A percentile compares a stretch with the other conserved stretches of the same genome.
These are phyloP conservation scores for Annona squamosa DNA, from an alignment of 164 flowering plant genomes.

Conservation along the genomic window DNA sequence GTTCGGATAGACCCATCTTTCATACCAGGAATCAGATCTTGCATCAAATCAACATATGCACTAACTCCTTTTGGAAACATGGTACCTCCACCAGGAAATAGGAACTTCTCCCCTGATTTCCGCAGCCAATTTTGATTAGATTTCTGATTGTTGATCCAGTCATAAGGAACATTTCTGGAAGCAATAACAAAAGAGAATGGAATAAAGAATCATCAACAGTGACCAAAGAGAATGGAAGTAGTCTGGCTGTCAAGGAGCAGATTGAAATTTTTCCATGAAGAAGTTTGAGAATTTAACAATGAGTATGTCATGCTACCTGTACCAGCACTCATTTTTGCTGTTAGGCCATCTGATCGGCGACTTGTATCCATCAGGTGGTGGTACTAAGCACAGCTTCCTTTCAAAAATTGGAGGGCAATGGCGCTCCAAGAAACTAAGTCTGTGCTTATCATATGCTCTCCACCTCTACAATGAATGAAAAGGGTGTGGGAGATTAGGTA, in stretches of 20 bases:
- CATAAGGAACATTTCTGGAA: slow-evolving; percentile 92
- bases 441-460: slow-evolving; percentile 67
- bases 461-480: slow-evolving; percentile 49
- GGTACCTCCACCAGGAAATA: slow-evolving; percentile 97
- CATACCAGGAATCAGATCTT: slow-evolving; percentile 88
- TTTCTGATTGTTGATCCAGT: slow-evolving; percentile 97
- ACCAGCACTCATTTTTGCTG: slow-evolving; percentile 92
- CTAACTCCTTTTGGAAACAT: slow-evolving; percentile 96
- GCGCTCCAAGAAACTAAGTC: slow-evolving; percentile 88
- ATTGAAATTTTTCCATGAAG: background rate
- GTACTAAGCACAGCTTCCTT: slow-evolving; percentile 84
- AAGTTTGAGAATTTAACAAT: background rate
- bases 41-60: slow-evolving; percentile 85
- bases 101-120: slow-evolving; percentile 88
- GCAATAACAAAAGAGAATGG: background rate
- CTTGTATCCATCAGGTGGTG: slow-evolving; percentile 94
- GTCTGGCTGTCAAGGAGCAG: background rate
- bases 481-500: background rate
- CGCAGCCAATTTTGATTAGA: slow-evolving; percentile 91
- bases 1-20: slow-evolving; percentile 83
- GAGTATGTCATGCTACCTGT: slow-evolving; percentile 46
- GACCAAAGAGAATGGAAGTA: background rate
- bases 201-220: background rate
- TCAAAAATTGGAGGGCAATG: slow-evolving; percentile 91
- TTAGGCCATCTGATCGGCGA: slow-evolving; percentile 88